These are phyloP conservation scores for Xerocomus nothofagi DNA, from an alignment of 1,284 basidiomycete species.

Conservation along the genomic window DNA sequence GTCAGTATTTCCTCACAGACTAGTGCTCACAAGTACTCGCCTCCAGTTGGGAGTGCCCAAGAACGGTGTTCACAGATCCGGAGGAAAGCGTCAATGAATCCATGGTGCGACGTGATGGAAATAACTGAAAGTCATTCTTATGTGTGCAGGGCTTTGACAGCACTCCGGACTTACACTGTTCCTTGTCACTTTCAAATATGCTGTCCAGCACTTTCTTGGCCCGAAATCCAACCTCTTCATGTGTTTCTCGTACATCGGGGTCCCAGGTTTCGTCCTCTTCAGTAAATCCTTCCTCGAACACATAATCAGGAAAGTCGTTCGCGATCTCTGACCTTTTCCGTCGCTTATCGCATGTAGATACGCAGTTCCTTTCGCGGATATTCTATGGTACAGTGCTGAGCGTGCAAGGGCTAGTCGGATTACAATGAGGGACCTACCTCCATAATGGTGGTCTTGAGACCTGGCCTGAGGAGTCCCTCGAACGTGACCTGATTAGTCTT, in stretches of 20 bases:
- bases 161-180: constrained; percentile 45
- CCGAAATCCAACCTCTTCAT: constrained; percentile 53
- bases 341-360: constrained; percentile 76
- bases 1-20: constrained; percentile 6
- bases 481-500: constrained; percentile 68
- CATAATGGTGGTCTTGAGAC: constrained; percentile 41
- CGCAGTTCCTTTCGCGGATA: constrained; percentile 64
- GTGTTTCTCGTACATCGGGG: constrained; percentile 62
- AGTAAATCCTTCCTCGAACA: constrained; percentile 64
- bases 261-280: constrained; percentile 78
- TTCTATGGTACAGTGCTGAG: constrained; percentile 40
- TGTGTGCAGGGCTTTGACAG: neutral
- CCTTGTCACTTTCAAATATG: constrained; percentile 56
- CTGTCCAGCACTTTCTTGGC: constrained; percentile 58
- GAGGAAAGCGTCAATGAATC: constrained; percentile 57
- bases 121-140: constrained; percentile 43
- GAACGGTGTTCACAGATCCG: constrained; percentile 41
- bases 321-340: constrained; percentile 54
- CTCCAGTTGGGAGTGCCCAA: constrained; percentile 60
- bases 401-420: neutral
- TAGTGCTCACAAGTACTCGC: constrained; percentile 34
- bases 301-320: constrained; percentile 59
- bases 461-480: constrained; percentile 39
- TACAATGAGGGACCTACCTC: constrained; percentile 43
- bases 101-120: constrained; percentile 64